These are phyloP conservation scores for Apostasia ramifera DNA, from an alignment of 106 monocot species.

Conservation along the genomic window DNA sequence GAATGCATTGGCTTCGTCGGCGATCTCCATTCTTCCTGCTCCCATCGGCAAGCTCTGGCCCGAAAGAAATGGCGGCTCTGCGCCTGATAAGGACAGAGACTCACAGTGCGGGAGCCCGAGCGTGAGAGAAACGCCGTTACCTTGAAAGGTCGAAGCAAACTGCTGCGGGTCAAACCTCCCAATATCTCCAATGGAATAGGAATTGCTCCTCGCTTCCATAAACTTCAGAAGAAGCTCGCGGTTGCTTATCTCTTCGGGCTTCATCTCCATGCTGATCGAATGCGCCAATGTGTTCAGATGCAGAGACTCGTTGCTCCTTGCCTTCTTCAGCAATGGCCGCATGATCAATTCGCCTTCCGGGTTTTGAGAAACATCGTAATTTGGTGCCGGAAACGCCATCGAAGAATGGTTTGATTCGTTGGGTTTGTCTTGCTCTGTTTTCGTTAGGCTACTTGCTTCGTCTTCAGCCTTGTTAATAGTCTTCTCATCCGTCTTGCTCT, in stretches of 20 bases:
- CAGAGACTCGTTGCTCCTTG: conserved; percentile 12
- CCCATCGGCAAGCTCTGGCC: conserved; percentile 7
- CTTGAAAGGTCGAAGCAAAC: conserved; percentile 30
- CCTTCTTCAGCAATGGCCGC: conserved; percentile 33
- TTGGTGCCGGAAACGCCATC: neutral
- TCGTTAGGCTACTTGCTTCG: conserved; percentile 21
- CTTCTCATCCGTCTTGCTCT: conserved; percentile 16
- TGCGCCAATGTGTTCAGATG: neutral
- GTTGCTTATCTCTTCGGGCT: conserved; percentile 14
- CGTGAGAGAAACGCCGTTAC: conserved; percentile 59
- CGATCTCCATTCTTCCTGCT: neutral
- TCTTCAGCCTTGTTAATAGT: conserved; percentile 7
- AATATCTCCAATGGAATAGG: conserved; percentile 37
- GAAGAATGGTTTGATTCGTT: conserved; percentile 5
- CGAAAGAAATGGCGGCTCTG: conserved; percentile 5
- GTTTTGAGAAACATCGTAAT: conserved; percentile 3
- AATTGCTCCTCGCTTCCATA: conserved; percentile 1
- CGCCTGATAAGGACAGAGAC: conserved; percentile 13
- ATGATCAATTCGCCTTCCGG: conserved; percentile 3
- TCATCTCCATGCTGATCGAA: conserved; percentile 11
- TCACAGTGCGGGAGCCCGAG: conserved; percentile 58
- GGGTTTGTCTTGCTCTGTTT: conserved; percentile 29
- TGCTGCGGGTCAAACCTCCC: conserved; percentile 39
- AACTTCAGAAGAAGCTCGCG: conserved; percentile 39
- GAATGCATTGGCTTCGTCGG: conserved; percentile 7